Conservation (phyloP, 2,329 filamentous ascomycete species). For the Cladosporium sp. region DNA sequence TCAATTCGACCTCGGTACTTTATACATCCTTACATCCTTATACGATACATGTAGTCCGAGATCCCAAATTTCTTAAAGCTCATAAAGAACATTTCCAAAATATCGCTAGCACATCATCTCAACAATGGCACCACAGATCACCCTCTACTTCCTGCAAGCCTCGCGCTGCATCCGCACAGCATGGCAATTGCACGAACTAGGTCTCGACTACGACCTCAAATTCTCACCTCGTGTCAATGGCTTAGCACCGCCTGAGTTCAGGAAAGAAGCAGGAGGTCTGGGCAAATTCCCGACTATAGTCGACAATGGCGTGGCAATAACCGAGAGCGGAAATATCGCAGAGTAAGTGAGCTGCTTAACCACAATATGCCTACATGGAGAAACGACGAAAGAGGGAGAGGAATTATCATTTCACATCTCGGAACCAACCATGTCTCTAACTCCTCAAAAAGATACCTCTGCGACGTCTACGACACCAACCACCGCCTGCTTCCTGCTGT, state of each 20-base stretch:
- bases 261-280: slow-evolving; percentile 38
- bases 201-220: slow-evolving; percentile 39
- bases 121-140: slow-evolving; percentile 28
- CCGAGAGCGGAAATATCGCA: slow-evolving; percentile 45
- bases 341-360: slow-evolving; percentile 33
- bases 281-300: slow-evolving; percentile 44
- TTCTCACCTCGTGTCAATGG: slow-evolving; percentile 37
- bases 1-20: no score
- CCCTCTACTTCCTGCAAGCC: slow-evolving; percentile 46
- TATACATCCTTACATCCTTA: no score
- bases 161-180: slow-evolving; percentile 43
- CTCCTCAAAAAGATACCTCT: slow-evolving; percentile 37
- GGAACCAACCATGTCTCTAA: neutral
- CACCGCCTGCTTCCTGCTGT: slow-evolving; percentile 36
- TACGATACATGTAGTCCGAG: no score
- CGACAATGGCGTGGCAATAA: slow-evolving; percentile 38
- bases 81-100: no score
- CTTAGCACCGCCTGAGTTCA: slow-evolving; percentile 41
- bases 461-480: slow-evolving; percentile 42
- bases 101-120: no score
- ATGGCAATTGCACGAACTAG: slow-evolving; percentile 45
- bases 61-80: no score
- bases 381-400: no score
- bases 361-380: no score
- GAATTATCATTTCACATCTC: no score